These are phyloP conservation scores for Spinellus fusiger DNA, from an alignment of 192 early-diverging fungal genomes.

Conservation along the genomic window DNA sequence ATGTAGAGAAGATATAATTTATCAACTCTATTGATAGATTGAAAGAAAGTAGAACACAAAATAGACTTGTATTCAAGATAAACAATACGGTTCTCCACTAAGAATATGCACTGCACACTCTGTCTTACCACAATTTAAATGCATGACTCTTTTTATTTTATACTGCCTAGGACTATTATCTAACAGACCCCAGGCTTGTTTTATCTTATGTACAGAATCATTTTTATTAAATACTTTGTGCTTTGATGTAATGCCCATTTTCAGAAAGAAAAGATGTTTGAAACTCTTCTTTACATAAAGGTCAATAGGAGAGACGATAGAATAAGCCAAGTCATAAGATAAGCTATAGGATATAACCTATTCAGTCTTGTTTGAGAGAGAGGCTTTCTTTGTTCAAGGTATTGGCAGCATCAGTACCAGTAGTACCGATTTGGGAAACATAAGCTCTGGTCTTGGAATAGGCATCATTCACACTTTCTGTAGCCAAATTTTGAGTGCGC, in stretches of 20 bases:
- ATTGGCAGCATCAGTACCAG: constrained; percentile 23
- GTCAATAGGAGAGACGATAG: not conserved
- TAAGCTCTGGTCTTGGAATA: constrained; percentile 16
- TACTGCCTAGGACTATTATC: not conserved
- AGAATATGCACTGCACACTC: no score
- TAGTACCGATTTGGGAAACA: constrained; percentile 17
- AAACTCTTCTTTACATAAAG: not conserved
- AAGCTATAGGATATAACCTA: not conserved
- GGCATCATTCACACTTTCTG: constrained; percentile 6
- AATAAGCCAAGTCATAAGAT: not conserved
- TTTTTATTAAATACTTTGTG: not conserved
- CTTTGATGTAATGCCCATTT: not conserved
- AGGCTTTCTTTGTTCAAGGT: constrained; percentile 9
- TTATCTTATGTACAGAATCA: not conserved
- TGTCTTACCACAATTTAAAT: not conserved
- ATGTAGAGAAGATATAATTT: no score
- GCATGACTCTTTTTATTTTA: not conserved
- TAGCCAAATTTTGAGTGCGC: constrained; percentile 4
- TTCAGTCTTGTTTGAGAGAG: constrained; percentile 13
- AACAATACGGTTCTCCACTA: no score
- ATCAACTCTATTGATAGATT: no score
- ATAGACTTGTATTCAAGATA: no score
- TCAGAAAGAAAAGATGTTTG: not conserved
- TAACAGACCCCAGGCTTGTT: not conserved
- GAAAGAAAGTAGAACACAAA: no score